Conservation (phyloP, 441 rosid genomes). For the Adansonia gregorii region DNA sequence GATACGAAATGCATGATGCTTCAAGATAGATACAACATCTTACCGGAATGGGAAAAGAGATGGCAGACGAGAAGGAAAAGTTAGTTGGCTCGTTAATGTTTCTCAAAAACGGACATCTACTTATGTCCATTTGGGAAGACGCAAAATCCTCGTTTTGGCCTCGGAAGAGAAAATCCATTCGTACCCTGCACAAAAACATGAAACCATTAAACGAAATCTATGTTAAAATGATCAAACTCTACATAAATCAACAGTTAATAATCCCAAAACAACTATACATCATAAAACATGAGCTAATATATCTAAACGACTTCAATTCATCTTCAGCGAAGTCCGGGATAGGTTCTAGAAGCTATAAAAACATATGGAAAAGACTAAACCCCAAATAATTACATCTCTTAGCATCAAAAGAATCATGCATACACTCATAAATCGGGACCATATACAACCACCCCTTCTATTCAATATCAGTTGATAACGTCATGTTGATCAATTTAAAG, state of each 20-base stretch:
- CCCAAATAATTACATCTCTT: not conserved
- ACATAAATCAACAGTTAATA: not conserved
- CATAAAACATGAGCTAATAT: not conserved
- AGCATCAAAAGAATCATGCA: not conserved
- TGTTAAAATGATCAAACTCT: not conserved
- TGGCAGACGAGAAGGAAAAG: constrained; percentile 62
- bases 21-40: constrained; percentile 23
- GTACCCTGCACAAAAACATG: constrained; percentile 37
- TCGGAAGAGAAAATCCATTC: constrained; percentile 51
- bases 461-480: not conserved
- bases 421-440: not conserved
- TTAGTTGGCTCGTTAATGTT: constrained; percentile 77
- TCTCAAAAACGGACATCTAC: constrained; percentile 76
- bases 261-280: not conserved
- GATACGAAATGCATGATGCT: not conserved
- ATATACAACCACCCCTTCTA: not conserved
- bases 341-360: not conserved
- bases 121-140: constrained; percentile 47
- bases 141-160: constrained; percentile 44
- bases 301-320: not conserved
- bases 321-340: not conserved
- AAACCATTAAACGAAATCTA: not conserved
- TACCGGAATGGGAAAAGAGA: constrained; percentile 62
- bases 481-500: not conserved
- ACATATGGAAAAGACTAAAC: not conserved